Base-by-base conservation (phyloP, 148 eudicot species). In the Silene latifolia region DNA sequence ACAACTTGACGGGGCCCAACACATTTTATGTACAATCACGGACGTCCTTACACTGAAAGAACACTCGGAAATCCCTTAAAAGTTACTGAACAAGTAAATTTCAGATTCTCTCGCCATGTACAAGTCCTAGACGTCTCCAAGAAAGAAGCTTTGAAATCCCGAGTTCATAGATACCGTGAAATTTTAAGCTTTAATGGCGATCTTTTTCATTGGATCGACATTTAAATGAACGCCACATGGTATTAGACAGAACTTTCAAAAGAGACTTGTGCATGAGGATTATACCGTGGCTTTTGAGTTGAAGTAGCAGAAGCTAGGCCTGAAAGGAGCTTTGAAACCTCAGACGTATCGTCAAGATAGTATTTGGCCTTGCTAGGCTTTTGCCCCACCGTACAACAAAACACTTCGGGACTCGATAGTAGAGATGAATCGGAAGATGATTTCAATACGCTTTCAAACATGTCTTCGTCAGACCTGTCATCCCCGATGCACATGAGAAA, bases 291-390 rank as follows among this genome's bases (percentile, higher is more conserved):
- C 66, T 87, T 89, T 60, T 83, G 87, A 62, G 68, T 74, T 51
- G 85, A 84, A 67, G 83, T 62, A 51, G 92, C 87, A 66, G 76
- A 74, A 76, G 88, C 87, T 62, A 89, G 83, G 57, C 90, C 89
- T 14, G 78, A 69, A 39, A 89, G 87, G 67, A 89, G 69, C 76
- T 74, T 80, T 25, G 82, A 69, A 11, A 89, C 91, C 54, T 89
- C 93, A 46, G 78, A 32, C 63, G 88, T 77, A 73, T 91, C 96
- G 14, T 91, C 96, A 11, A 91, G 93, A 77, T 86, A 92, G 82
- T 92, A 92, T 59, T 84, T 92, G 2, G 97, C 97, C 79, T 92
- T 88, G 89, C 97, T 92, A 23, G 97, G 97, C 82, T 92, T 92
- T 80, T 86, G 86, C 42, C 97, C 97, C 66, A 92, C 95, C 0